These are phyloP conservation scores for Paxillus rubicundulus DNA, from an alignment of 768 basidiomycete genomes.

Conservation along the genomic window DNA sequence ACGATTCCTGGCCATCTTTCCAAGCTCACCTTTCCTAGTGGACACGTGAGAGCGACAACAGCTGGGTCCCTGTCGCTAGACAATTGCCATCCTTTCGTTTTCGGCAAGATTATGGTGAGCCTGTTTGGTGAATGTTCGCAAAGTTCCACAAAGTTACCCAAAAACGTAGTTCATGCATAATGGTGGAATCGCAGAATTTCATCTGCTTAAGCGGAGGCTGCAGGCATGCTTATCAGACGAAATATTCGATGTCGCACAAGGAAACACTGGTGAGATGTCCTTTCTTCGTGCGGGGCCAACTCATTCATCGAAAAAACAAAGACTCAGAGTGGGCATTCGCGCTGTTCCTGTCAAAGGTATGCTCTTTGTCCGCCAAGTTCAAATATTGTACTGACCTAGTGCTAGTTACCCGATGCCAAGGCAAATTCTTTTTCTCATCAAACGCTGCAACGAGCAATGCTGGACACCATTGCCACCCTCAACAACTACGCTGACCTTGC, in stretches of 20 bases:
- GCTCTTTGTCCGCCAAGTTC: neutral
- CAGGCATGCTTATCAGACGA: constrained; percentile 78
- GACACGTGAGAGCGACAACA: constrained; percentile 92
- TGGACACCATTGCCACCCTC: constrained; percentile 77
- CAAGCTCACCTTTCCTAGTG: constrained; percentile 41
- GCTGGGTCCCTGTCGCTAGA: constrained; percentile 88
- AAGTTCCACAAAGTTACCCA: neutral
- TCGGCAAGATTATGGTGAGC: constrained; percentile 86
- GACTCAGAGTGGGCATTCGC: constrained; percentile 99
- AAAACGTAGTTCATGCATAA: constrained; percentile 89
- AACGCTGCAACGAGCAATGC: constrained; percentile 79
- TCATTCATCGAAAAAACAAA: constrained; percentile 22
- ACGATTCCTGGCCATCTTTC: neutral
- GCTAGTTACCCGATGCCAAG: constrained; percentile 75
- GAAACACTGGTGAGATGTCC: constrained; percentile 74
- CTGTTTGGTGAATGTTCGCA: neutral
- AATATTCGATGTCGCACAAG: constrained; percentile 82
- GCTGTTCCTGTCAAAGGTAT: constrained; percentile 79
- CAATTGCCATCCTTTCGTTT: constrained; percentile 93
- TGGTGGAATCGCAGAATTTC: constrained; percentile 87
- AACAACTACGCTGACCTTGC: constrained; percentile 74
- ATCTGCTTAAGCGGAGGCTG: constrained; percentile 73
- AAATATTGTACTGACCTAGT: constrained; percentile 6
- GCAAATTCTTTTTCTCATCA: constrained; percentile 72
- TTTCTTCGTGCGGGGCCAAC: neutral